Percentiles rank a stretch among this genome's conserved stretches.
These are phyloP conservation scores for Alternaria viburni DNA, from an alignment of 2,329 filamentous ascomycete genomes.

Conservation along the genomic window DNA sequence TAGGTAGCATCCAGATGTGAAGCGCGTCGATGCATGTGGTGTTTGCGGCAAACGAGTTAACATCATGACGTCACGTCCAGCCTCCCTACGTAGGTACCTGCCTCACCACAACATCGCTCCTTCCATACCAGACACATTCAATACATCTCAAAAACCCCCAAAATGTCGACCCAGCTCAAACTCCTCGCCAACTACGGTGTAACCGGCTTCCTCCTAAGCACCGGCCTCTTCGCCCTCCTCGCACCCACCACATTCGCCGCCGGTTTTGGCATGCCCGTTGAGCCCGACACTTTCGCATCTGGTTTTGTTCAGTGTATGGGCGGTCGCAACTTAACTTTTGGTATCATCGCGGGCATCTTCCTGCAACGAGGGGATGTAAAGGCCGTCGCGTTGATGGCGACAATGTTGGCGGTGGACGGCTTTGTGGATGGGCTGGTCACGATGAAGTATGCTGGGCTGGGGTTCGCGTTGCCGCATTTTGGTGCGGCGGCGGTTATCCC, in stretches of 20 bases:
- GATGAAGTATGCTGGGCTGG: conserved; percentile 13
- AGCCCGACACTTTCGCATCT: conserved; percentile 15
- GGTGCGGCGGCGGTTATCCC: conserved; percentile 17
- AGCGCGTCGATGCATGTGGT: background rate
- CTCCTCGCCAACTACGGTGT: conserved; percentile 19
- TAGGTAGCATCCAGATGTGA: background rate
- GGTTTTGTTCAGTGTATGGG: conserved; percentile 27
- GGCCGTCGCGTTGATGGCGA: conserved; percentile 18
- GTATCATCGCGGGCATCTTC: conserved; percentile 17
- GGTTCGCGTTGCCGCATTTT: conserved; percentile 18
- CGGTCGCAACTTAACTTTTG: conserved; percentile 21
- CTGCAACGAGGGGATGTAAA: conserved; percentile 5
- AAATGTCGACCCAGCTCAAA: conserved; percentile 10
- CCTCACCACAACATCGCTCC: background rate
- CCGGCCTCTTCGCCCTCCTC: conserved; percentile 14
- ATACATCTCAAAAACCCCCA: background rate
- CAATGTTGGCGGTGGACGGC: conserved; percentile 18
- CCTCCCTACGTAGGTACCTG: background rate
- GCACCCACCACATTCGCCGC: conserved; percentile 18
- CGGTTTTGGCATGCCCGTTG: conserved; percentile 19
- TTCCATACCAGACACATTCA: background rate
- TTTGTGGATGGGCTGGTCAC: conserved; percentile 18
- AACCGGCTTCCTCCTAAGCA: conserved; percentile 16
- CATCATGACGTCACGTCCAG: background rate
- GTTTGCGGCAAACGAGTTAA: background rate